These are phyloP conservation scores for Talaromyces nanjingensis DNA, from an alignment of 495 filamentous ascomycete species.

Conservation along the genomic window DNA sequence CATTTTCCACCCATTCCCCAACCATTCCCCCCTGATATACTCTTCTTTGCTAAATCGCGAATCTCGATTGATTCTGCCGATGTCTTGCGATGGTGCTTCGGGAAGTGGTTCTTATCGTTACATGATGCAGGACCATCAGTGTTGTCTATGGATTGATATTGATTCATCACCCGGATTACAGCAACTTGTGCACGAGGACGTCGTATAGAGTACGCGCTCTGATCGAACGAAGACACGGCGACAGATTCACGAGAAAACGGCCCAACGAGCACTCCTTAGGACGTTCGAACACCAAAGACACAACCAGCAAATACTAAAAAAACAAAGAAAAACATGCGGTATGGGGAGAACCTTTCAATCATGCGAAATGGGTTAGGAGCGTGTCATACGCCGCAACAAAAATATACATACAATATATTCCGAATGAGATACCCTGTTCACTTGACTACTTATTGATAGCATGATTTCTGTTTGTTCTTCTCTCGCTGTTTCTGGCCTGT, in stretches of 20 bases:
- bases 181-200: background rate
- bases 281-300: background rate
- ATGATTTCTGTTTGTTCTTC: slow-evolving; percentile 1
- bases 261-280: background rate
- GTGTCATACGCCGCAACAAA: background rate
- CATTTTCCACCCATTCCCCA: background rate
- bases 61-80: background rate
- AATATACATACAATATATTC: background rate
- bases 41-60: background rate
- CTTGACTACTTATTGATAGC: background rate
- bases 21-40: background rate
- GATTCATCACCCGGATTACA: background rate
- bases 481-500: background rate
- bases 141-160: background rate
- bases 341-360: background rate
- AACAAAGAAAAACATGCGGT: background rate
- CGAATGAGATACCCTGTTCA: slow-evolving; percentile 7
- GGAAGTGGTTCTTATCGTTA: background rate
- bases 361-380: background rate
- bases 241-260: background rate
- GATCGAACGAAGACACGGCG: background rate
- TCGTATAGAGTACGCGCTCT: background rate
- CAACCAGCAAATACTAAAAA: background rate
- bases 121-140: background rate
- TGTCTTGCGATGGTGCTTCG: background rate